These are phyloP conservation scores for Globisporangium cederbergense DNA, from an alignment of 352 stramenopile species.

Conservation along the genomic window DNA sequence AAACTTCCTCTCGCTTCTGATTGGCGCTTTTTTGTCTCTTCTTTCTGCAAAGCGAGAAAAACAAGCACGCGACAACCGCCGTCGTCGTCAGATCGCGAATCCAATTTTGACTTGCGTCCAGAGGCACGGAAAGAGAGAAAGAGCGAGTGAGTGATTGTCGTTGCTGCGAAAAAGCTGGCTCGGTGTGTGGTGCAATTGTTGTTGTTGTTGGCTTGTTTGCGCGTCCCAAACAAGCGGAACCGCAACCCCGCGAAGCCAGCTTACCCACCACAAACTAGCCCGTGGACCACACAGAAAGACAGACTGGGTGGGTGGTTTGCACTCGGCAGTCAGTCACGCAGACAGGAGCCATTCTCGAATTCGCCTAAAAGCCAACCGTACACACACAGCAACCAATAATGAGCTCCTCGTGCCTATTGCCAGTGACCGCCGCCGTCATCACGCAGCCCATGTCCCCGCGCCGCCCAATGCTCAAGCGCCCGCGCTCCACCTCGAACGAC, in stretches of 20 bases:
- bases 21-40: not conserved
- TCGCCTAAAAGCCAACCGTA: not conserved
- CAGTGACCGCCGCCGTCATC: slow-evolving; percentile 27
- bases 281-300: not conserved
- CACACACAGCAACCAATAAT: slow-evolving; percentile 24
- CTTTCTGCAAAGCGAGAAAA: not conserved
- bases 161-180: not conserved
- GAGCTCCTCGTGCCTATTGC: slow-evolving; percentile 58
- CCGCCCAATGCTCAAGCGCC: slow-evolving; percentile 47
- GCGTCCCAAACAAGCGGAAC: not conserved
- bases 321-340: not conserved
- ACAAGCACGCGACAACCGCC: not conserved
- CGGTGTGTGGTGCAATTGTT: not conserved
- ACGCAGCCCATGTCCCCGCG: slow-evolving; percentile 13
- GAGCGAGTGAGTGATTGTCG: slow-evolving; percentile 1
- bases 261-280: slow-evolving; percentile 1
- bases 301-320: not conserved
- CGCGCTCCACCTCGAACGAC: slow-evolving; percentile 44
- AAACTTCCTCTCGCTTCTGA: not conserved
- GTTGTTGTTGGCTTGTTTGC: slow-evolving; percentile 10
- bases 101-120: not conserved
- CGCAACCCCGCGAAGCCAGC: slow-evolving; percentile 8
- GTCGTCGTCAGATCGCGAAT: not conserved
- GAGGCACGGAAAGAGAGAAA: not conserved
- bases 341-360: slow-evolving; percentile 10